Evolutionary conservation across 768 basidiomycete species (phyloP).

Genomic region (Pleurotus tuoliensis): DNA sequence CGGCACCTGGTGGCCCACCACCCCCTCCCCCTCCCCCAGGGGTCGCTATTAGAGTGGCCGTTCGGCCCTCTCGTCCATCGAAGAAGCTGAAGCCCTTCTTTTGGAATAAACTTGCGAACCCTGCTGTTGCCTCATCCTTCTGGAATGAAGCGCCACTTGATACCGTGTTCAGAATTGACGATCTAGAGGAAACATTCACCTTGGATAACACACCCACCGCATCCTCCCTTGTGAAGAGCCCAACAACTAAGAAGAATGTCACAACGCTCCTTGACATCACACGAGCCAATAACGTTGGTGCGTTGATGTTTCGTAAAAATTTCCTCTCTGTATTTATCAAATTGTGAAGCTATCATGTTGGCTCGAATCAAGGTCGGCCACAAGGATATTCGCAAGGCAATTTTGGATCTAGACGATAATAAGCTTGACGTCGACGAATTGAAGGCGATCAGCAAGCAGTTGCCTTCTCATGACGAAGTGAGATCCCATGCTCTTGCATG

Average conservation of each 20-base stretch:
- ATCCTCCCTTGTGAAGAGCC: slow-evolving; percentile 32
- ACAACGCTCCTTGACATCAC: slow-evolving; percentile 76
- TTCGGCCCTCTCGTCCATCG: slow-evolving; percentile 34
- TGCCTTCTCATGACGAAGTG: slow-evolving; percentile 84
- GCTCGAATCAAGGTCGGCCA: slow-evolving; percentile 65
- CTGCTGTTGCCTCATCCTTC: slow-evolving; percentile 47
- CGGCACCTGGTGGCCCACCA: slow-evolving; percentile 22
- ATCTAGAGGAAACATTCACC: slow-evolving; percentile 71
- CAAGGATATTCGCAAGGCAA: slow-evolving; percentile 62
- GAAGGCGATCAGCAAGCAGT: slow-evolving; percentile 65
- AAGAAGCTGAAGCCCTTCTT: slow-evolving; percentile 82
- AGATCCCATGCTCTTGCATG: not conserved
- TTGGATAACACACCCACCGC: slow-evolving; percentile 44
- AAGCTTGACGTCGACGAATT: slow-evolving; percentile 71
- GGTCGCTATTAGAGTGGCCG: slow-evolving; percentile 28
- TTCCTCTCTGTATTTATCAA: slow-evolving; percentile 4
- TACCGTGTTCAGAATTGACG: slow-evolving; percentile 54
- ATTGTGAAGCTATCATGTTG: slow-evolving; percentile 72
- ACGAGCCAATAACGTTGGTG: slow-evolving; percentile 82
- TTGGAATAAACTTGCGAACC: slow-evolving; percentile 74
- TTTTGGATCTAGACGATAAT: slow-evolving; percentile 70
- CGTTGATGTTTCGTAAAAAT: slow-evolving; percentile 16
- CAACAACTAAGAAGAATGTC: slow-evolving; percentile 47
- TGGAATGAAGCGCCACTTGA: slow-evolving; percentile 59
- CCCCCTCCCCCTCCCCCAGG: slow-evolving; percentile 31